Conservation (phyloP, 2,329 filamentous ascomycete genomes). For the Aspergillus alliaceus region DNA sequence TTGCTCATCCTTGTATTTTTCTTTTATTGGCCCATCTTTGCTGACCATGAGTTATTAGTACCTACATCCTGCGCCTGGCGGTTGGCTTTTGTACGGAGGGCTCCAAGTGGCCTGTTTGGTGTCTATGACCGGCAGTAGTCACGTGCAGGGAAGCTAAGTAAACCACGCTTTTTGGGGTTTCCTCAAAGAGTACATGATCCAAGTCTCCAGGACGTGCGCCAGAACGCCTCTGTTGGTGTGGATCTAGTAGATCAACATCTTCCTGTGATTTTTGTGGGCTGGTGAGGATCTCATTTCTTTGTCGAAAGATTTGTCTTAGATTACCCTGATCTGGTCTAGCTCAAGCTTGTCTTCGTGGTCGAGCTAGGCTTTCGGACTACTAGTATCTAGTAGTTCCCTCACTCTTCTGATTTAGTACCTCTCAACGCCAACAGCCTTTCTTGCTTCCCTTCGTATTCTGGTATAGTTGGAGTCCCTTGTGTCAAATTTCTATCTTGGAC, state of each 20-base stretch:
- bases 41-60: no score
- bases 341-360: not conserved
- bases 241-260: constrained; percentile 6
- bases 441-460: not conserved
- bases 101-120: not conserved
- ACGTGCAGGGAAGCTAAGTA: constrained; percentile 22
- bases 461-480: not conserved
- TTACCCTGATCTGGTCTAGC: not conserved
- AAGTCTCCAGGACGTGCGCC: constrained; percentile 15
- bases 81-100: no score
- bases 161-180: constrained; percentile 23
- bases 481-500: not conserved
- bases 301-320: not conserved
- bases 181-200: constrained; percentile 13
- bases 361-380: not conserved
- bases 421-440: not conserved
- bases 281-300: not conserved
- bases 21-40: not conserved
- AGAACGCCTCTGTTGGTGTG: constrained; percentile 14
- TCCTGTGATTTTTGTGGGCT: not conserved
- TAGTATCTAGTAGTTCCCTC: not conserved
- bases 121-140: constrained; percentile 10
- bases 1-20: not conserved
- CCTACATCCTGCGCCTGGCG: no score
- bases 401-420: not conserved